A percentile compares a stretch with the other conserved stretches of the same genome.
Conservation (phyloP, 805 yeast species). For the Candida sonorensis region DNA sequence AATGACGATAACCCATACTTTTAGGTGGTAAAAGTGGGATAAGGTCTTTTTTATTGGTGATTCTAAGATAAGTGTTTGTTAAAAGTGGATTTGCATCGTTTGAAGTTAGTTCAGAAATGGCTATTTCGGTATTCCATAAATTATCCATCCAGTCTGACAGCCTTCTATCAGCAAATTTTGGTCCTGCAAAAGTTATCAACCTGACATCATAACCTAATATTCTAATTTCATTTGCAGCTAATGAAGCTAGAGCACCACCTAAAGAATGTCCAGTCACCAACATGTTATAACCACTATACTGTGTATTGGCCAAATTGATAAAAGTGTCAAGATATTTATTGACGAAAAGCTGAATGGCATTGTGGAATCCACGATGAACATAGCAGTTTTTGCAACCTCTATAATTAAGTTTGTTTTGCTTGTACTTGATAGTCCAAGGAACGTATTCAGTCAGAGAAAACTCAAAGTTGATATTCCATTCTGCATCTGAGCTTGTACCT, state of each 20-base stretch:
- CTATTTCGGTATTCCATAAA: constrained; percentile 33
- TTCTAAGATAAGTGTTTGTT: constrained; percentile 40
- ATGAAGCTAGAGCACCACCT: constrained; percentile 55
- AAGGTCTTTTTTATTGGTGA: constrained; percentile 49
- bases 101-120: background rate
- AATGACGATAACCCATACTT: constrained; percentile 30
- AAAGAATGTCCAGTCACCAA: constrained; percentile 53
- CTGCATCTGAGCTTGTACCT: constrained; percentile 56
- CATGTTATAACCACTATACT: constrained; percentile 42
- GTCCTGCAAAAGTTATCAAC: constrained; percentile 56
- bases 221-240: constrained; percentile 57
- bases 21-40: constrained; percentile 58
- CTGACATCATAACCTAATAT: constrained; percentile 47
- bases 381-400: constrained; percentile 41
- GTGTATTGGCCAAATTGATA: too few species aligned
- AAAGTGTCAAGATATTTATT: too few species aligned
- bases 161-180: constrained; percentile 52
- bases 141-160: constrained; percentile 47
- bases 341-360: constrained; percentile 37
- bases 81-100: constrained; percentile 1
- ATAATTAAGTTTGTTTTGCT: constrained; percentile 14
- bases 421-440: constrained; percentile 29
- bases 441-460: constrained; percentile 38
- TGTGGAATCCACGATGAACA: constrained; percentile 61
- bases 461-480: constrained; percentile 56